These are phyloP conservation scores for Helicostylum pulchrum DNA, from an alignment of 192 early-diverging fungal species.

Conservation along the genomic window DNA sequence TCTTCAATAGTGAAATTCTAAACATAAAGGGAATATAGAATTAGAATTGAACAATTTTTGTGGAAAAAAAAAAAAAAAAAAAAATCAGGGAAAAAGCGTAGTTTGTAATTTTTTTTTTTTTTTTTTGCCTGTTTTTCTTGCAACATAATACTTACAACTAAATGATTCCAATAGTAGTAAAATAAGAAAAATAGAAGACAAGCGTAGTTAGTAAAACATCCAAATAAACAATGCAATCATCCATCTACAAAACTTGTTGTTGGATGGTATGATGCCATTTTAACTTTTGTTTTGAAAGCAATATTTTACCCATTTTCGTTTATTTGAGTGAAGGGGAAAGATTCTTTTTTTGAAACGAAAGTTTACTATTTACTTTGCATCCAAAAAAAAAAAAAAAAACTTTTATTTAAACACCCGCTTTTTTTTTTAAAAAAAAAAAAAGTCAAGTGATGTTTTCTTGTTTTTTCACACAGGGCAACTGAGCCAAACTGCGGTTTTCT, in stretches of 20 bases:
- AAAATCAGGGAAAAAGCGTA: no score
- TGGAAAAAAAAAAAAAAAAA: not conserved
- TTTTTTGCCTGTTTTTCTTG: not conserved
- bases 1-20: slow-evolving; percentile 53
- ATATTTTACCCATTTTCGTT: not conserved
- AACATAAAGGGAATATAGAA: not conserved
- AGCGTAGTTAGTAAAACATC: not conserved
- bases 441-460: no score
- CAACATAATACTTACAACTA: slow-evolving; percentile 31
- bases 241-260: not conserved
- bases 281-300: not conserved
- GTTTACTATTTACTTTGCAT: not conserved
- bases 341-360: not conserved
- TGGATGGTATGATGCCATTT: not conserved
- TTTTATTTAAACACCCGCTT: not conserved
- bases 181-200: not conserved
- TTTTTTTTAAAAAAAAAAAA: no score
- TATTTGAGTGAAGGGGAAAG: not conserved
- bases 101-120: not conserved
- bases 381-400: not conserved
- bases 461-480: no score
- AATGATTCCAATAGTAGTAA: not conserved
- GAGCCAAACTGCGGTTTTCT: no score
- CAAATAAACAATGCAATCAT: slow-evolving; percentile 1
- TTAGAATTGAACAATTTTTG: not conserved